Percentiles rank a stretch among this genome's conserved stretches.
phyloP scores from a whole-genome alignment of 305 asterid species.

The Vinca major region DNA sequence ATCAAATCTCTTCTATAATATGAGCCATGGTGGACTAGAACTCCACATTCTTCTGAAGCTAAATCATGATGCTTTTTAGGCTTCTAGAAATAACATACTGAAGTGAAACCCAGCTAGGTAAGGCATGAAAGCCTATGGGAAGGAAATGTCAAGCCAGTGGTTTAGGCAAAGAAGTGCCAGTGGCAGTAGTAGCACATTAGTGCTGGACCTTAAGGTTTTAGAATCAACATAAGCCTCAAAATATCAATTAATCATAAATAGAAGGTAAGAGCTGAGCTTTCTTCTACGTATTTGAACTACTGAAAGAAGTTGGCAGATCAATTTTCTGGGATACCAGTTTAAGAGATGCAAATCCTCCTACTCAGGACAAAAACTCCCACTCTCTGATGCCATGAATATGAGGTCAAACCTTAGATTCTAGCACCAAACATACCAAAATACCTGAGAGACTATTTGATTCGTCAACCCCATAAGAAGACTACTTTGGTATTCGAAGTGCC shows the following conservation, averaged over 20 bases:
- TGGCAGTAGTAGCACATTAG: not conserved
- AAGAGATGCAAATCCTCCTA: not conserved
- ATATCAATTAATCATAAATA: not conserved
- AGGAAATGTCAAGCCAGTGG: not conserved
- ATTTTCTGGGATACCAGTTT: not conserved
- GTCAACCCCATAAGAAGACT: too few relatives aligned
- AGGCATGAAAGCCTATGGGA: too few relatives aligned
- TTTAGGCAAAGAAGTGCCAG: too few relatives aligned
- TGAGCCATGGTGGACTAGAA: not conserved
- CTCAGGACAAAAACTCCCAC: not conserved
- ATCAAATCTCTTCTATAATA: not conserved
- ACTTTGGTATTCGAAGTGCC: too few relatives aligned
- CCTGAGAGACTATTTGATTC: not conserved
- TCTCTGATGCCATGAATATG: not conserved
- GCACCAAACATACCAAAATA: not conserved
- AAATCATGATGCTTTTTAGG: not conserved
- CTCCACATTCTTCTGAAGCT: not conserved
- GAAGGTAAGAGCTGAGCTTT: not conserved
- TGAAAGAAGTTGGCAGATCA: not conserved
- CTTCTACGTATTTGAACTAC: not conserved
- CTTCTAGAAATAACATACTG: not conserved
- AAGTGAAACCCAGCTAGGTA: not conserved
- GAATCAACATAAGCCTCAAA: not conserved
- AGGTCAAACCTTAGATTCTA: not conserved
- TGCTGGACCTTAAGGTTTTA: not conserved